Base-by-base conservation (phyloP, 2,329 filamentous ascomycete genomes). In the Aspergillus fumigatus region DNA sequence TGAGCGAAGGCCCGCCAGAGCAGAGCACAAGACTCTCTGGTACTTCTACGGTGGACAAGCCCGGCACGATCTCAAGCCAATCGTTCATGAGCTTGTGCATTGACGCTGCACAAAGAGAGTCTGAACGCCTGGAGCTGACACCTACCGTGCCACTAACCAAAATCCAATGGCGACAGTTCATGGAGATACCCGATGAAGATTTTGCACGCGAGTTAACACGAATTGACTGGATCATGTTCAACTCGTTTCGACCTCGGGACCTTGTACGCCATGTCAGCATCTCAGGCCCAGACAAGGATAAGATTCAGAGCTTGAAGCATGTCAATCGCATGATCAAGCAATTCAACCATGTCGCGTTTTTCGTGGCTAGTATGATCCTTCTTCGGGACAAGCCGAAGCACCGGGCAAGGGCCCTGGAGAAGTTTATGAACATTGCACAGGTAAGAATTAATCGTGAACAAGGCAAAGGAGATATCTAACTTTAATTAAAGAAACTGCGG, bases 211-310 rank as follows among this genome's bases (percentile, higher is more conserved):
- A 99, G 73, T 83, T 99, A 67, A 97, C 94, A 3, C 84, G 93
- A 59, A 96, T 99, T 54, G 94, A 99, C 75, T 97, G 93, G 93
- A 87, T 95, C 72, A 94, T 97, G 88, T 97, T 97, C 73, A 95
- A 90, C 52, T 92, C 92, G 1, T 96, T 97, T 59, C 87, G 91
- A 26, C 89, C 96, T 54, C 89, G 94, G 57, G 94, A 99, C 74
- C 85, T 97, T 50, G 88, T 97, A 45, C 88, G 94, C 4, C 90
- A 97, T 69, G 92, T 97, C 62, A 94, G 88, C 67, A 78, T 97
- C 49, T 85, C 87, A 0, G 70, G 72, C 1, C 63, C 70, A 4
- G 73, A 76, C 48, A 76, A 76, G 56, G 72, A 73, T 26, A 75
- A 89, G 67, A 87, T 86, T 71, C 87, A 84, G 70, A 88, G 85